Base-by-base conservation (phyloP, 163 green algal species). In the Scenedesmus sp. region DNA sequence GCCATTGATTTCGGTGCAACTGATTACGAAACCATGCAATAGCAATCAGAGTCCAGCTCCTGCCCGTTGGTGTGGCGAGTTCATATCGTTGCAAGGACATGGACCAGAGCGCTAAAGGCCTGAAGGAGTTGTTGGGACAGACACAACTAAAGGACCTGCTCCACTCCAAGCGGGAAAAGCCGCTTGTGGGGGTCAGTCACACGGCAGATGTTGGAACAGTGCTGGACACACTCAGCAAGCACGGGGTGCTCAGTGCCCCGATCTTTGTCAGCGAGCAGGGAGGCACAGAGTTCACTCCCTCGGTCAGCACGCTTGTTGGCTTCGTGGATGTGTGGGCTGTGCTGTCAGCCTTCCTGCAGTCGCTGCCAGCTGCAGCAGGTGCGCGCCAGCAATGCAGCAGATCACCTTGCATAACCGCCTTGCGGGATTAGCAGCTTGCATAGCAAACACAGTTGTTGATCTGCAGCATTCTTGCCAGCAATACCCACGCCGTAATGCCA, bases 271-370 rank as follows among this genome's bases (percentile, higher is more conserved):
- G 56, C 15, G 73, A 91, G 55, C 56, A 16, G n/a, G 73, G 82
- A 54, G 56, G 87, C 56, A 46, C 10, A 52, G 34, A 52, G 12
- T 60, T 20, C 4, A 60, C 74, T 0, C 87, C 87, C 66, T 85
- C 70, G 0, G n/a, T 91, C 9, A 52, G 12, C 23, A 86, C 73
- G 7, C 56, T 91, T 4, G 26, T 85, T 15, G 87, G 87, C 10
- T 91, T 91, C n/a, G 87, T 91, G 46, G 87, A 76, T 34, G 46
- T 26, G 15, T 91, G 87, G 87, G 77, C 55, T 85, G 87, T 91
- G 87, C 87, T 91, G 55, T 64, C 73, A 74, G 87, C 87, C 55
- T 85, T 91, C 73, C 70, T 91, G 15, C 87, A 91, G 12, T 84
- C 87, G 9, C 57, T 91, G n/a, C 77, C 77, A 57, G 34, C 77